These are phyloP conservation scores for Pisolithus albus DNA, from an alignment of 768 basidiomycete genomes.

Conservation along the genomic window DNA sequence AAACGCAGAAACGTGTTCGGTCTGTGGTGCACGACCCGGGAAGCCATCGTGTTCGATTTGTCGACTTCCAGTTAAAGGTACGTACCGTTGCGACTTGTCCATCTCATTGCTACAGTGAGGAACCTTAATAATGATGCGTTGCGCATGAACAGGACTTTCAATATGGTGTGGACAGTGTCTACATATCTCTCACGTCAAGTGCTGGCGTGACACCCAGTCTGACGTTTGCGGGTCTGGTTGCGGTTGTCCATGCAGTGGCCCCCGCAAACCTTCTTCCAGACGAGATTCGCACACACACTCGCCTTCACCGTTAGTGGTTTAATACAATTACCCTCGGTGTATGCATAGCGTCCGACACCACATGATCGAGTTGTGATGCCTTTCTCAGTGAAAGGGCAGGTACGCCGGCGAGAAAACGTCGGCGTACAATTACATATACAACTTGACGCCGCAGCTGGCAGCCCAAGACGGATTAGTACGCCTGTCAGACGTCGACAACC, in stretches of 20 bases:
- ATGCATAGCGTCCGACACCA: no score
- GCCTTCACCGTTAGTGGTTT: no score
- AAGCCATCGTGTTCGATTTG: conserved; percentile 64
- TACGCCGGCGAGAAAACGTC: no score
- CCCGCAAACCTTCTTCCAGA: neutral
- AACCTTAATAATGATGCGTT: neutral
- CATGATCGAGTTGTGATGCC: no score
- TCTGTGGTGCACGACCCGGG: conserved; percentile 37
- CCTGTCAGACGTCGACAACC: no score
- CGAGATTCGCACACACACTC: no score
- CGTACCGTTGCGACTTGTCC: conserved; percentile 4
- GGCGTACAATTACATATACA: no score
- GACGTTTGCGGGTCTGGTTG: conserved; percentile 62
- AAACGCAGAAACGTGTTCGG: conserved; percentile 34
- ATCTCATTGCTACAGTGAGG: neutral
- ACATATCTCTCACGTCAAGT: conserved; percentile 61
- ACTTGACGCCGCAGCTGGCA: no score
- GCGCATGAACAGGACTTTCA: conserved; percentile 43
- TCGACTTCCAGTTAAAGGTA: conserved; percentile 70
- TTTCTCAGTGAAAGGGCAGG: no score
- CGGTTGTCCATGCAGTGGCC: conserved; percentile 49
- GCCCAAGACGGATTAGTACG: no score
- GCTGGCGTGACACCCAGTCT: conserved; percentile 42
- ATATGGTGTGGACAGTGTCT: conserved; percentile 54
- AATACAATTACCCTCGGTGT: no score